Percentiles rank a stretch among this genome's conserved stretches.
Conservation (phyloP, 148 eudicot genomes). For the Fagopyrum esculentum region DNA sequence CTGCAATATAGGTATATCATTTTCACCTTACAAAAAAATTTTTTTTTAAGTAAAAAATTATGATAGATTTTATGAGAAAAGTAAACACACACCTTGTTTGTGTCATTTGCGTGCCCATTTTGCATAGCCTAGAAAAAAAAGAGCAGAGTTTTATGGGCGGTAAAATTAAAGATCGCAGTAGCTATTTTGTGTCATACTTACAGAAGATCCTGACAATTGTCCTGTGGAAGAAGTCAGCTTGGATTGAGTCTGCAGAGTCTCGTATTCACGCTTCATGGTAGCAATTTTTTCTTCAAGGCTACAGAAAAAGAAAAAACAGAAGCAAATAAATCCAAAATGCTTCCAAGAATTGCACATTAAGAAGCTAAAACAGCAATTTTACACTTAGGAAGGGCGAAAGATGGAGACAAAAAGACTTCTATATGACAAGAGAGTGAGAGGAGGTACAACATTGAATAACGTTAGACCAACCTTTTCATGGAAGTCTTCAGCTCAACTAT, state of each 20-base stretch:
- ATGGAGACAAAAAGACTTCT: not conserved
- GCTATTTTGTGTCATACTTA: slow-evolving; percentile 14
- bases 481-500: slow-evolving; percentile 64
- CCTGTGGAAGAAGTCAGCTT: slow-evolving; percentile 33
- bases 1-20: slow-evolving; percentile 28
- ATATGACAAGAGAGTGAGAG: not conserved
- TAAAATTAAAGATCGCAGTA: not conserved
- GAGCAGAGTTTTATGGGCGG: not conserved
- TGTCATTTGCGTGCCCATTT: slow-evolving; percentile 42
- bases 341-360: not conserved
- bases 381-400: not conserved
- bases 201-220: slow-evolving; percentile 46
- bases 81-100: slow-evolving; percentile 12
- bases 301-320: not conserved
- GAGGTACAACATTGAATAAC: not conserved
- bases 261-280: slow-evolving; percentile 52
- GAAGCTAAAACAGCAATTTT: not conserved
- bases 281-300: slow-evolving; percentile 78
- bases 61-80: not conserved
- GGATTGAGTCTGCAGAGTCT: slow-evolving; percentile 47
- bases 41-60: not conserved
- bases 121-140: slow-evolving; percentile 32
- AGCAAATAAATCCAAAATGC: not conserved
- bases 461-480: slow-evolving; percentile 52
- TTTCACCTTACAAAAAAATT: not conserved